A percentile compares a stretch with the other conserved stretches of the same genome.
phyloP scores from a whole-genome alignment of 176 grass and related monocot species.

The Aegilops umbellulata region DNA sequence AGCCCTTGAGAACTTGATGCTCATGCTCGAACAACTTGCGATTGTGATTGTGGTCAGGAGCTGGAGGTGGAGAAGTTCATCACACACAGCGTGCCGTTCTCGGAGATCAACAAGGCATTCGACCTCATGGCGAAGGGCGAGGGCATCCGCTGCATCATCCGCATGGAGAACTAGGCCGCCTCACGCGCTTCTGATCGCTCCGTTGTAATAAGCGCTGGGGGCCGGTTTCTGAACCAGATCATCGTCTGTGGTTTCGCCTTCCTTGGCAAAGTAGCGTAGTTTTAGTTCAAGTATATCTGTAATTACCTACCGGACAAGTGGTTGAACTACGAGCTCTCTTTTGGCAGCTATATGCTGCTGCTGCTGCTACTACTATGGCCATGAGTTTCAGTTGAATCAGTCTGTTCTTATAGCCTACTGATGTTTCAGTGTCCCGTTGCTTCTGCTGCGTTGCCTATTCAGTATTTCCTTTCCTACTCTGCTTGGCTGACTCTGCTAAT shows the following conservation, averaged over 20 bases:
- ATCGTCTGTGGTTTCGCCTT: constrained; percentile 2
- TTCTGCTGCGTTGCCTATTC: background rate
- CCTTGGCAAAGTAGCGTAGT: constrained; percentile 17
- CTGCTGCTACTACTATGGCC: background rate
- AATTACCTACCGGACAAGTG: background rate
- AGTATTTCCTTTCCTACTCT: no score
- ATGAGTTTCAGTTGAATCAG: background rate
- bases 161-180: constrained; percentile 53
- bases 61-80: constrained; percentile 90
- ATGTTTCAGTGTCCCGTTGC: background rate
- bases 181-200: background rate
- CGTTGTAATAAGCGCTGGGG: constrained; percentile 8
- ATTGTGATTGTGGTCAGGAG: constrained; percentile 33
- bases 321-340: background rate
- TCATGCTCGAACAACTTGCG: background rate
- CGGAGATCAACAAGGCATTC: constrained; percentile 79
- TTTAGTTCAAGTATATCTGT: constrained; percentile 3
- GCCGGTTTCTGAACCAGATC: background rate
- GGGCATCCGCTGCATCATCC: constrained; percentile 83
- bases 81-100: constrained; percentile 61
- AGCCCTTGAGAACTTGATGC: background rate
- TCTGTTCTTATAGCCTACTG: background rate
- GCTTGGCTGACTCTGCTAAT: no score
- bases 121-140: constrained; percentile 72
- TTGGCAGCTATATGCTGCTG: constrained; percentile 1